Evolutionary conservation across 176 grass and related monocot species (phyloP).

Genomic region (Hyparrhenia diplandra): DNA sequence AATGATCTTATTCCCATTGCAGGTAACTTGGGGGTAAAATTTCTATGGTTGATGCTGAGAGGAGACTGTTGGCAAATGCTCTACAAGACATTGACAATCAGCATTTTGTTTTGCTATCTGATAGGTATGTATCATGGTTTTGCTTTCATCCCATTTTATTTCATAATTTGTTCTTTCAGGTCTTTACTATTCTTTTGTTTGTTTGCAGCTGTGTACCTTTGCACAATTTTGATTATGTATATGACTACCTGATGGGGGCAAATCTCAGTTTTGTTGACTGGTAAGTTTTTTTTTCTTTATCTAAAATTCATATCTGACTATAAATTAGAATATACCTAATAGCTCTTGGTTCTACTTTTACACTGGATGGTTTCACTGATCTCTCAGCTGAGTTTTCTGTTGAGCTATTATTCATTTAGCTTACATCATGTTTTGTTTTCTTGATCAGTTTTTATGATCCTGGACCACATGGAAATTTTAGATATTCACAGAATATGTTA

Average conservation of each 20-base stretch:
- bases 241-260: slow-evolving; percentile 82
- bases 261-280: slow-evolving; percentile 90
- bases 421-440: slow-evolving; percentile 24
- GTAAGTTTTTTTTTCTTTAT: slow-evolving; percentile 42
- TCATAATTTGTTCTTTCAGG: slow-evolving; percentile 7
- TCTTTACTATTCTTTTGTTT: slow-evolving; percentile 16
- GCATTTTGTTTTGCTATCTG: slow-evolving; percentile 95
- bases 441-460: slow-evolving; percentile 86
- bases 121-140: slow-evolving; percentile 49
- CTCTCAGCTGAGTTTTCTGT: neutral
- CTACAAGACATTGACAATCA: slow-evolving; percentile 81
- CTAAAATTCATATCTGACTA: neutral
- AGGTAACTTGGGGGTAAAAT: slow-evolving; percentile 95
- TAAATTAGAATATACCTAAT: neutral
- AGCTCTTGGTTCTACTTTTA: neutral
- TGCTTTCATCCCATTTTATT: slow-evolving; percentile 14
- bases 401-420: neutral
- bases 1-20: neutral
- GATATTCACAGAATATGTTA: slow-evolving; percentile 83
- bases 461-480: slow-evolving; percentile 90
- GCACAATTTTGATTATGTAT: slow-evolving; percentile 89
- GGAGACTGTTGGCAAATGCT: slow-evolving; percentile 84
- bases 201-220: slow-evolving; percentile 86
- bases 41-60: slow-evolving; percentile 99
- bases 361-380: neutral